Base-by-base conservation (phyloP, 1,139 yeast species). In the Citeromyces hawaiiensis region DNA sequence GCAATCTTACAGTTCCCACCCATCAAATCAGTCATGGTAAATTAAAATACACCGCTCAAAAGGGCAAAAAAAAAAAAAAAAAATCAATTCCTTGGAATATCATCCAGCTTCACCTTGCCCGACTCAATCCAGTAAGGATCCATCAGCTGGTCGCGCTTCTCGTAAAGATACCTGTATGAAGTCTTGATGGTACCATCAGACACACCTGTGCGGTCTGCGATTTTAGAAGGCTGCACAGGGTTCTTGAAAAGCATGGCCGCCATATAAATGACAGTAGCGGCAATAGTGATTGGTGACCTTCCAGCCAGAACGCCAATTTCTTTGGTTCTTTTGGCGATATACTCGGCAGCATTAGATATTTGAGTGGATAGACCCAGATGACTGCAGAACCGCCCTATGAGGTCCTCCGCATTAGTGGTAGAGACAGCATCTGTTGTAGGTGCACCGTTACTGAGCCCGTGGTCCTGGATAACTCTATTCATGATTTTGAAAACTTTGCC, bases 131-230 rank as follows among this genome's bases (percentile, higher is more conserved):
- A 83, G 46, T 70, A 70, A 29, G 87, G 91, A 54, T 86, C 94
- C 17, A 86, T 70, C 41, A 87, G 70, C 42, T 78, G 75, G 36
- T 80, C 86, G 48, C 62, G 69, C 21, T 53, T 52, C 47, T 83
- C 88, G 56, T 74, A 81, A 63, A 91, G 66, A 37, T 81, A 79
- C 59, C 83, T 83, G 57, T 86, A 91, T 38, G 94, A 81, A 2
- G 96, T 86, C 59, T 91, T 86, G 51, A 91, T 91, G 1, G 98
- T 91, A 48, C 97, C 97, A 55, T 91, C 98, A 53, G 95, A 83
- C 16, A 91, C 98, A 47, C 96, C 98, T n/a, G 96, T 77, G 51
- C 83, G 85, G 50, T 87, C 96, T 7, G 95, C 85, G 43, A 91
- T 88, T 54, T 76, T 82, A 2, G 83, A 64, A 2, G 96, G 93